phyloP scores from a whole-genome alignment of 208 protist species.

The Leishmania arabica region DNA sequence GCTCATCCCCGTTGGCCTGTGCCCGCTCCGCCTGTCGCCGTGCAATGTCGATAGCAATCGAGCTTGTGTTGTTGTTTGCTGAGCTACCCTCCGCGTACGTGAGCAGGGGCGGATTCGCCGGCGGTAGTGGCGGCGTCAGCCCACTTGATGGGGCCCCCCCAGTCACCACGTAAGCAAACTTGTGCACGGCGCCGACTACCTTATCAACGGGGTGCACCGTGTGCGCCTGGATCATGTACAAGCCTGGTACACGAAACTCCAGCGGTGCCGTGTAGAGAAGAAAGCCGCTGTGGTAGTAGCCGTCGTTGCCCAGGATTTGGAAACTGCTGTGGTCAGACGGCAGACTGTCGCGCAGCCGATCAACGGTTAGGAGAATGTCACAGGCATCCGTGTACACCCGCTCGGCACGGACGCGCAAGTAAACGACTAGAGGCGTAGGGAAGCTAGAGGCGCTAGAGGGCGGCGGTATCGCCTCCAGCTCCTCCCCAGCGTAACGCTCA shows the following conservation, averaged over 20 bases:
- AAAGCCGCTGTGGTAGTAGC: constrained; percentile 52
- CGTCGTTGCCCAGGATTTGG: constrained; percentile 56
- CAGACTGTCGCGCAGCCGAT: constrained; percentile 24
- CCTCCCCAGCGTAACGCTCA: constrained; percentile 15
- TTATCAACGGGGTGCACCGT: constrained; percentile 53
- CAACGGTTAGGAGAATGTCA: constrained; percentile 56
- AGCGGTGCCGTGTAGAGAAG: constrained; percentile 64
- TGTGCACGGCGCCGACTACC: constrained; percentile 64
- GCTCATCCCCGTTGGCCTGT: background rate
- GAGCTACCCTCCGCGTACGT: background rate
- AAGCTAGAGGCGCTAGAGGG: constrained; percentile 11
- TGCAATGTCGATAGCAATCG: constrained; percentile 32
- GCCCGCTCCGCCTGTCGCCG: constrained; percentile 15
- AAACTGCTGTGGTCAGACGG: constrained; percentile 8
- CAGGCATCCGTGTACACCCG: constrained; percentile 27
- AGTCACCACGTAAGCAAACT: constrained; percentile 59
- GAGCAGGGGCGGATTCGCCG: background rate
- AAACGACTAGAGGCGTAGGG: constrained; percentile 26
- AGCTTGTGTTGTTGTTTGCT: background rate
- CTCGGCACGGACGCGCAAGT: constrained; percentile 25
- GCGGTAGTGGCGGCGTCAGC: background rate
- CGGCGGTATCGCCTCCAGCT: constrained; percentile 26
- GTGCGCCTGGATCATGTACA: constrained; percentile 68
- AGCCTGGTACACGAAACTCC: constrained; percentile 51
- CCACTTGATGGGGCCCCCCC: background rate